Conservation (phyloP, 2,329 filamentous ascomycete genomes). For the Exophiala spinifera region DNA sequence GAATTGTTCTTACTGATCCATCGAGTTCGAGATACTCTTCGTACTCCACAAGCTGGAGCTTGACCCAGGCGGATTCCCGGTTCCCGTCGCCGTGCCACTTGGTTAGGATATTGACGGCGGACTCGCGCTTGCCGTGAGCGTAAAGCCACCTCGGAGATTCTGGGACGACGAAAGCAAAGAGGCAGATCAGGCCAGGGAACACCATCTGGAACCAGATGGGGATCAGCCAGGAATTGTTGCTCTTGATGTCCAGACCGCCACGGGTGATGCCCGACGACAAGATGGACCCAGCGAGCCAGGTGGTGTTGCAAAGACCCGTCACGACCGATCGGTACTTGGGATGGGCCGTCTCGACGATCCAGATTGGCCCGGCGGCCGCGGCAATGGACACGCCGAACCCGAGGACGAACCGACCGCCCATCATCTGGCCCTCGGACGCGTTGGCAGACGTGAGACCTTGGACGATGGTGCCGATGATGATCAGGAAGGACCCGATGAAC, state of each 20-base stretch:
- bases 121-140: conserved; percentile 55
- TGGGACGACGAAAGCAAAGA: conserved; percentile 54
- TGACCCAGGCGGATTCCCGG: conserved; percentile 32
- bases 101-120: conserved; percentile 56
- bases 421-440: conserved; percentile 48
- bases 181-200: conserved; percentile 47
- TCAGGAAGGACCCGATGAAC: conserved; percentile 53
- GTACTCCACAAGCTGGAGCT: conserved; percentile 35
- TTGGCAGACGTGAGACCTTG: conserved; percentile 46
- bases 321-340: conserved; percentile 61
- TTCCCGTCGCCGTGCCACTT: conserved; percentile 57
- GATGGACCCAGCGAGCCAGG: conserved; percentile 52
- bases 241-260: conserved; percentile 37
- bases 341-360: conserved; percentile 62
- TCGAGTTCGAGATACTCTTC: conserved; percentile 35
- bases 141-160: conserved; percentile 64
- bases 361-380: conserved; percentile 60
- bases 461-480: conserved; percentile 52
- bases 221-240: conserved; percentile 54
- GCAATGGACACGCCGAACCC: conserved; percentile 60
- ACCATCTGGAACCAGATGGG: conserved; percentile 55
- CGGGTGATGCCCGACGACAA: conserved; percentile 55
- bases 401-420: conserved; percentile 55
- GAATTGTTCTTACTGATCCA: conserved; percentile 23
- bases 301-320: conserved; percentile 57